Evolutionary conservation across 2,329 filamentous ascomycete species (phyloP), one percentile per base, ranked within the genome.

Genomic region (Pseudodiploospora longispora): DNA sequence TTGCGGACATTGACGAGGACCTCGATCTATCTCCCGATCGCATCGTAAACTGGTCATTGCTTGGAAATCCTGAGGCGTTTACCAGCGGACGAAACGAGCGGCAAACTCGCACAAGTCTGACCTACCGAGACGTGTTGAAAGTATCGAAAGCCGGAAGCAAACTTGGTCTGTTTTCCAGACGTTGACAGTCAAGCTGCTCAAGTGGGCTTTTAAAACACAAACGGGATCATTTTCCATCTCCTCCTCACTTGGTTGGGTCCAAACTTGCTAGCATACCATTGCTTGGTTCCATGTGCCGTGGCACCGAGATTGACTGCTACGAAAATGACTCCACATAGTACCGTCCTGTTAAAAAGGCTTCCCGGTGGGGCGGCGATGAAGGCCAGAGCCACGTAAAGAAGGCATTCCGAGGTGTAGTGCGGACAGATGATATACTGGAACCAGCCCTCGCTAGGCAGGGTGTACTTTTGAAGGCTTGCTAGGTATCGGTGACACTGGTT

Each of bases 391-490:
- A 89, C 59, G 61, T 98, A 97, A 47, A 96, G 79, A 35, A 85
- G 60, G 59, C 87, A 90, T 67, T 97, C 93, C 57, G 84, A 87
- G 4, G 85, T 85, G 64, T 97, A 98, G 65, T 98, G 93, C 12
- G 93, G 89, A 55, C 86, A 94, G 34, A 96, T 66, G 27, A 94
- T 64, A 46, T 73, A 70, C 37, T 71, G 70, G 63, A 97, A 98
- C 46, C 85, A 66, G 3, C 83, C 82, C 47, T 84, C 75, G 3
- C 75, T 69, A 0, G 91, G 91, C 27, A 97, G 72, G 8, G 85
- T 85, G 64, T 98, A 97, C 59, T 89, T 91, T 59, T 80, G 78
- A 47, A 93, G 67, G 34, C 76, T 75, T 36, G 82, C 79, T 19
- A 93, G 74, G 55, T 90, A 73, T 43, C 67, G 66, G 59, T 91